These are phyloP conservation scores for Sextonia rubra DNA, from an alignment of 164 flowering plant species.

Conservation along the genomic window DNA sequence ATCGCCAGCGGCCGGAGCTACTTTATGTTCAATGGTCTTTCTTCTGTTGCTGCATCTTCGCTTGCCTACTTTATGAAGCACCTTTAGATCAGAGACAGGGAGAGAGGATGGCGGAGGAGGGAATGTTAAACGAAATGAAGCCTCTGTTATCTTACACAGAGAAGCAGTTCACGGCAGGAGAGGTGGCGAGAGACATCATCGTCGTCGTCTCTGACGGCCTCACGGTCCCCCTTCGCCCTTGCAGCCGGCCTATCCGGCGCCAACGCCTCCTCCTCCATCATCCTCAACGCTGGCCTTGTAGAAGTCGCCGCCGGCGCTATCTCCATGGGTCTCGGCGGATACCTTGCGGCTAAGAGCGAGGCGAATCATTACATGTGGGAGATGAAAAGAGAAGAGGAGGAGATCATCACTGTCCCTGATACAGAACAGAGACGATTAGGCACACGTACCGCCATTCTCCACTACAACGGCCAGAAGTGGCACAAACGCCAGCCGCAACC, in stretches of 20 bases:
- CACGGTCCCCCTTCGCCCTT: slow-evolving; percentile 90
- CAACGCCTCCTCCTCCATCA: slow-evolving; percentile 64
- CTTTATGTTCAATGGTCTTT: no score
- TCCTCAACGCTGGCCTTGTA: slow-evolving; percentile 91
- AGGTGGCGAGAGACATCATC: slow-evolving; percentile 83
- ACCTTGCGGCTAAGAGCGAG: slow-evolving; percentile 89
- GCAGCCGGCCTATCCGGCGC: slow-evolving; percentile 95
- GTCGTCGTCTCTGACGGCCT: slow-evolving; percentile 95
- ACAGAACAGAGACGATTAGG: no score
- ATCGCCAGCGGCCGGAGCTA: no score
- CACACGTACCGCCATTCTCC: no score
- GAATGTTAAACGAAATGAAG: slow-evolving; percentile 1
- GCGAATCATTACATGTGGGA: slow-evolving; percentile 85
- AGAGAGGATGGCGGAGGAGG: not conserved
- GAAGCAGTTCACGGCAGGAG: slow-evolving; percentile 85
- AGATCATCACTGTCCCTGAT: slow-evolving; percentile 75
- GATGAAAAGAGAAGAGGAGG: slow-evolving; percentile 79
- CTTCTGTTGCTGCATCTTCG: no score
- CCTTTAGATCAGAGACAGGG: no score
- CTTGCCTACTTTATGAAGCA: no score
- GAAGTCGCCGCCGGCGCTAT: slow-evolving; percentile 96
- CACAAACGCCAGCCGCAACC: no score
- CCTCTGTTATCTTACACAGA: slow-evolving; percentile 50
- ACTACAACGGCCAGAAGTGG: no score
- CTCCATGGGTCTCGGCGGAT: slow-evolving; percentile 98